Evolutionary conservation across 305 asterid species (phyloP).

Genomic region (Fraxinus latifolia): DNA sequence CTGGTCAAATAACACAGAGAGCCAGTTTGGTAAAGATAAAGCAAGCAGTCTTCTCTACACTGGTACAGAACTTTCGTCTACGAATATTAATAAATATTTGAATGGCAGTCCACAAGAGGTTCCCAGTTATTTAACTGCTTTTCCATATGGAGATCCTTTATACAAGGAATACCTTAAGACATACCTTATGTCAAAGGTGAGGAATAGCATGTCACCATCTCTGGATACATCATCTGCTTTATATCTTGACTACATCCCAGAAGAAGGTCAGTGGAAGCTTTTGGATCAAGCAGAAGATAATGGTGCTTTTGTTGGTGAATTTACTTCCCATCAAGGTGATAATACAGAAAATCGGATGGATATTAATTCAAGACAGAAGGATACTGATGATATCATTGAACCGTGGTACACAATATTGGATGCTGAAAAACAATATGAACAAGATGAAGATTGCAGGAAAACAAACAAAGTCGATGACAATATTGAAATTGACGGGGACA

Average conservation of each 20-base stretch:
- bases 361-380: constrained; percentile 24
- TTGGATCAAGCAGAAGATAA: constrained; percentile 44
- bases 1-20: constrained; percentile 26
- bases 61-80: constrained; percentile 36
- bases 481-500: constrained; percentile 31
- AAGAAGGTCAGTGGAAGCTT: constrained; percentile 78
- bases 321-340: constrained; percentile 25
- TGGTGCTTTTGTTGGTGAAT: constrained; percentile 30
- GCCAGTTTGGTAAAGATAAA: constrained; percentile 30
- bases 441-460: constrained; percentile 35
- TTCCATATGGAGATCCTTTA: constrained; percentile 45
- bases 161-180: constrained; percentile 49
- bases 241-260: constrained; percentile 62
- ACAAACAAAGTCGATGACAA: constrained; percentile 23
- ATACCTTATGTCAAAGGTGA: constrained; percentile 45
- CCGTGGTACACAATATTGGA: constrained; percentile 66
- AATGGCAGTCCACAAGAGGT: constrained; percentile 33
- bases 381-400: constrained; percentile 47
- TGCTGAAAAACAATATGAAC: constrained; percentile 41
- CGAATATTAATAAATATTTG: constrained; percentile 31
- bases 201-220: constrained; percentile 35
- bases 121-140: constrained; percentile 31
- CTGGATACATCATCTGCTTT: constrained; percentile 46
- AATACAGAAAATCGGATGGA: constrained; percentile 22
- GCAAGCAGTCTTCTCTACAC: constrained; percentile 28